Conservation (phyloP, 1,139 yeast genomes). For the Suhomyces guaymorum region DNA sequence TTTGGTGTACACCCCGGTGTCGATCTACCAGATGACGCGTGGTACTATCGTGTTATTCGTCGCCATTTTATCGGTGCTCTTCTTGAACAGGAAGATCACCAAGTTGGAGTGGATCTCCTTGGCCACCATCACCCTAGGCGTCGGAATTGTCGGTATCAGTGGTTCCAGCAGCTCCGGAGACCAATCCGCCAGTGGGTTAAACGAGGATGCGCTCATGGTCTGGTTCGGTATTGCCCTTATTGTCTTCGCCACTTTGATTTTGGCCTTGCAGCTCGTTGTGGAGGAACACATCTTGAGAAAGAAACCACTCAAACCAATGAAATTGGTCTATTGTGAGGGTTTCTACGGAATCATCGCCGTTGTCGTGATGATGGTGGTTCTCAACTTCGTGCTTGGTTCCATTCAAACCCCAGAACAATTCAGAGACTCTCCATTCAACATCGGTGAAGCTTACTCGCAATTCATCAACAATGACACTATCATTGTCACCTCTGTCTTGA, state of each 20-base stretch:
- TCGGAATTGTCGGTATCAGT: slow-evolving; percentile 71
- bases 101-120: slow-evolving; percentile 71
- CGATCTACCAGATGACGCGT: slow-evolving; percentile 81
- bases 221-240: slow-evolving; percentile 60
- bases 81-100: slow-evolving; percentile 56
- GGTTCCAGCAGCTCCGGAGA: slow-evolving; percentile 41
- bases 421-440: slow-evolving; percentile 54
- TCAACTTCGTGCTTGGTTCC: slow-evolving; percentile 44
- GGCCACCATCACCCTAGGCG: slow-evolving; percentile 62
- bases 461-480: slow-evolving; percentile 46
- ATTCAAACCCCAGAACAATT: slow-evolving; percentile 35
- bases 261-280: slow-evolving; percentile 75
- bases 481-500: slow-evolving; percentile 55
- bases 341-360: slow-evolving; percentile 59
- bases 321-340: slow-evolving; percentile 76
- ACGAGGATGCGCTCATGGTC: slow-evolving; percentile 28
- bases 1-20: slow-evolving; percentile 73
- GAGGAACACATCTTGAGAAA: slow-evolving; percentile 68
- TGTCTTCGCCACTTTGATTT: slow-evolving; percentile 61
- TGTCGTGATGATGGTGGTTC: slow-evolving; percentile 42
- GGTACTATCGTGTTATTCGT: slow-evolving; percentile 79
- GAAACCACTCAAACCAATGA: slow-evolving; percentile 59
- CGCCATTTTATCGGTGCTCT: slow-evolving; percentile 67
- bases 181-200: slow-evolving; percentile 12
- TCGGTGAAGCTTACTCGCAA: slow-evolving; percentile 52